Percentiles rank a stretch among this genome's conserved stretches.
These are phyloP conservation scores for Leptographium wingfieldii DNA, from an alignment of 2,329 filamentous ascomycete genomes.

Conservation along the genomic window DNA sequence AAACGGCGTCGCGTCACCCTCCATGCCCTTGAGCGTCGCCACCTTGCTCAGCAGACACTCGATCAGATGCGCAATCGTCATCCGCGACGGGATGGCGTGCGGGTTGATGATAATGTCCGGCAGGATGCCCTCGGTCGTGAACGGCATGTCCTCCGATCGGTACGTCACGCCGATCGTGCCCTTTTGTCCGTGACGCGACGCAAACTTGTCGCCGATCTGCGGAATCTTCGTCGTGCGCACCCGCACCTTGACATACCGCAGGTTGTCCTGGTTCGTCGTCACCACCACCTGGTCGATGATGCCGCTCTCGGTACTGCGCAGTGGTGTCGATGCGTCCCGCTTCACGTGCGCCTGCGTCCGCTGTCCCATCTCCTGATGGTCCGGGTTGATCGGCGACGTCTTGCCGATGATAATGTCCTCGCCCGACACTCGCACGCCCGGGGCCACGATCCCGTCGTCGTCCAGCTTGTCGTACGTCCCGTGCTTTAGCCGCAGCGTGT, in stretches of 20 bases:
- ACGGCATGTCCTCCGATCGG: constrained; percentile 97
- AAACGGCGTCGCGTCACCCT: constrained; percentile 95
- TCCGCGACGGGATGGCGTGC: constrained; percentile 97
- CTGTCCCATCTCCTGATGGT: constrained; percentile 87
- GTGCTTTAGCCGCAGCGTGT: constrained; percentile 85
- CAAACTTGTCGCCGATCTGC: constrained; percentile 98
- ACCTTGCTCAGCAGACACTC: constrained; percentile 97
- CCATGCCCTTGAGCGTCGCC: constrained; percentile 80
- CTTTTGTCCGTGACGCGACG: constrained; percentile 97
- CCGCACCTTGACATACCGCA: constrained; percentile 93
- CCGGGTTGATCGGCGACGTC: constrained; percentile 85
- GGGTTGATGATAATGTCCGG: constrained; percentile 98
- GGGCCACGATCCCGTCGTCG: constrained; percentile 87
- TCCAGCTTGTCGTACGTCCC: constrained; percentile 97
- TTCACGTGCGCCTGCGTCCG: constrained; percentile 83
- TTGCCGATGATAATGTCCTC: constrained; percentile 99
- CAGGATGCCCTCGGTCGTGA: constrained; percentile 78
- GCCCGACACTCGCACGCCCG: constrained; percentile 86
- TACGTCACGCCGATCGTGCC: constrained; percentile 99
- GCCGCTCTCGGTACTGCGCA: constrained; percentile 91
- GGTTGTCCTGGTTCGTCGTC: constrained; percentile 86
- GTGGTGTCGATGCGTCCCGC: constrained; percentile 87
- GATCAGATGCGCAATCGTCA: constrained; percentile 99
- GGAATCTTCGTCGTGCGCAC: constrained; percentile 96
- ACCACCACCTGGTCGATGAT: constrained; percentile 90